Percentiles rank a stretch among this genome's conserved stretches.
Evolutionary conservation across 257 asterid genomes (phyloP).

Genomic region (Solanum arcanum): DNA sequence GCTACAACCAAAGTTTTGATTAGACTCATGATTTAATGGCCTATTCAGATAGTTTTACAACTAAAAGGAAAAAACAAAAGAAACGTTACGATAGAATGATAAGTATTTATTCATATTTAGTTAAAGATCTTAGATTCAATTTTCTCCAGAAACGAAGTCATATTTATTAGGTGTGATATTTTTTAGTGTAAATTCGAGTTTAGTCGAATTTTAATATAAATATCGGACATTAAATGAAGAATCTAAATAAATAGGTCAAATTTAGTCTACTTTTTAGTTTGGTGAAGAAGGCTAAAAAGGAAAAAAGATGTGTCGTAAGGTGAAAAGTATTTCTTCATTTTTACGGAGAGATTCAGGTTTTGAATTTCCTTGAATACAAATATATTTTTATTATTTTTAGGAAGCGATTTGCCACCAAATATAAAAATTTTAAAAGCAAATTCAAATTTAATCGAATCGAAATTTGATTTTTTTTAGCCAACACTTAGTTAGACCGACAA

Average conservation of each 20-base stretch:
- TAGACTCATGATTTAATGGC: conserved; percentile 21
- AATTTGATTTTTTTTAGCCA: background rate
- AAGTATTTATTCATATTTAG: fast-evolving
- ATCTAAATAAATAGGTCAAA: too few relatives aligned
- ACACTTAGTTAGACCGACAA: conserved; percentile 17
- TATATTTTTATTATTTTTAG: background rate
- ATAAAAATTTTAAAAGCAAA: background rate
- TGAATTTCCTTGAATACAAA: background rate
- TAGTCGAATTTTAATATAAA: fast-evolving
- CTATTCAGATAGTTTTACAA: background rate
- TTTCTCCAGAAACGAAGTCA: fast-evolving
- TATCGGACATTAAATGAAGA: fast-evolving
- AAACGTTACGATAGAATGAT: fast-evolving
- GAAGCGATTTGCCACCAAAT: background rate
- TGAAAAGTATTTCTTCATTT: background rate
- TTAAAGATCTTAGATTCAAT: fast-evolving
- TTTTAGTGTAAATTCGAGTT: fast-evolving
- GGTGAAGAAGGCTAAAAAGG: too few relatives aligned
- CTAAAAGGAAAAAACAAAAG: background rate
- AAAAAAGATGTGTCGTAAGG: background rate
- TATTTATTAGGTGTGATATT: fast-evolving
- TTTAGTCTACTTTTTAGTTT: background rate
- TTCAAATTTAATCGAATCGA: background rate
- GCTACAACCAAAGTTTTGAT: conserved; percentile 5
- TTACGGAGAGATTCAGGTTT: fast-evolving